These are phyloP conservation scores for Trichophyton schoenleinii DNA, from an alignment of 2,329 filamentous ascomycete genomes.

Conservation along the genomic window DNA sequence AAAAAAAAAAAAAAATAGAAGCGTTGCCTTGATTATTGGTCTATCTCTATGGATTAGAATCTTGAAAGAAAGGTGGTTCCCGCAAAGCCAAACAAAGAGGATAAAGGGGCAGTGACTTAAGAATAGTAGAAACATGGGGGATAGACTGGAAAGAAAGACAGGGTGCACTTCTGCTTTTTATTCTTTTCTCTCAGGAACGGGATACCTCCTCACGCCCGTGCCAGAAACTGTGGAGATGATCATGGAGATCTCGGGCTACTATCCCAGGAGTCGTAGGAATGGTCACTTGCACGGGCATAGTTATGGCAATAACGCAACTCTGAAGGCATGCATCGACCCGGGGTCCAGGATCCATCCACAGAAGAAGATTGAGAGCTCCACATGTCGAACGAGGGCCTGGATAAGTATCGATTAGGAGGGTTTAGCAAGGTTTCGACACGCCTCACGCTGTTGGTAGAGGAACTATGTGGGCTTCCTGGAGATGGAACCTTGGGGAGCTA, in stretches of 20 bases:
- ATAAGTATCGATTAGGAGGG: not conserved
- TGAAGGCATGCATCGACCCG: not conserved
- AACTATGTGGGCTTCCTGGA: not conserved
- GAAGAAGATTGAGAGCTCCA: not conserved
- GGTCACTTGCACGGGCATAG: not conserved
- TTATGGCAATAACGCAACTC: not conserved
- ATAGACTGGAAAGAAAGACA: not conserved
- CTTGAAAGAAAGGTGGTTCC: not conserved
- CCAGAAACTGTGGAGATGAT: not conserved
- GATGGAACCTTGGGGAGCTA: not conserved
- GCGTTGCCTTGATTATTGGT: not conserved
- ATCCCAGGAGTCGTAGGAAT: not conserved
- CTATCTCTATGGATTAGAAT: not conserved
- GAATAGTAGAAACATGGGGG: not conserved
- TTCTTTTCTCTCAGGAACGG: not conserved
- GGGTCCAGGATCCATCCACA: too few species aligned
- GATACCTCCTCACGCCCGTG: not conserved
- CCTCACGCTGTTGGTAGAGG: not conserved
- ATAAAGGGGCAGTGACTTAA: not conserved
- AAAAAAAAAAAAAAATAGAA: too few species aligned
- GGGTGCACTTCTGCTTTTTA: not conserved
- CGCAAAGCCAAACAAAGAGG: not conserved
- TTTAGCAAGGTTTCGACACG: not conserved
- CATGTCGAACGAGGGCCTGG: not conserved
- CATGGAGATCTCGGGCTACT: not conserved